Base-by-base conservation (phyloP, 345 rosid species). In the Eucalyptus curtisii region DNA sequence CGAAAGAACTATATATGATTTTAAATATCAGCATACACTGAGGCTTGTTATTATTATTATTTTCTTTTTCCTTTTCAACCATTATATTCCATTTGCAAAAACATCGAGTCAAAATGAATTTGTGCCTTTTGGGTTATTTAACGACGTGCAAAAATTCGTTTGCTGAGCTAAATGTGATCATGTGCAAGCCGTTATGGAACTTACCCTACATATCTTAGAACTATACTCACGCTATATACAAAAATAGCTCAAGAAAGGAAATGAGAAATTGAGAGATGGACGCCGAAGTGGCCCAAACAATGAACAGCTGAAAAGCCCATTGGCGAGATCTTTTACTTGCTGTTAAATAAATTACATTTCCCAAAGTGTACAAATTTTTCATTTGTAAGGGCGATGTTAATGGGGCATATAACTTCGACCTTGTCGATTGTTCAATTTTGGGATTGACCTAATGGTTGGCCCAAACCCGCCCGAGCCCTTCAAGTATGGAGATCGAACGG, bases 341-440 rank as follows among this genome's bases (percentile, higher is more conserved):
- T n/a, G 5, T 13, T n/a, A 15, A n/a, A 14, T 15, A n/a, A 15
- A 64, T n/a, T 64, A 2, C 20, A 64, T 64, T n/a, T n/a, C 37
- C 5, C 0, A 3, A 64, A n/a, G 30, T 4, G 37, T 64, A n/a
- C 76, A 1, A n/a, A n/a, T 7, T 64, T 64, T 27, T 27, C 68
- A 61, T 59, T 59, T 12, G 1, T 27, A 61, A 30, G 68, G 30
- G 33, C 68, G 16, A 61, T 61, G 68, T 61, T 30, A 30, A 61
- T 6, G 68, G 30, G 68, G 68, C 68, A 6, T 61, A 27, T 61
- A 5, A 61, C 3, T 13, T 3, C 30, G 68, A 61, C 7, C 68
- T 61, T 30, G 8, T 5, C 8, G n/a, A 27, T 59, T 59, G 31
- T 12, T 1, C 31, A 0, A 6, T 27, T 59, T 24, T 5, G 31